phyloP scores from a whole-genome alignment of 2,329 filamentous ascomycete genomes.

The Monosporascus sp. region DNA sequence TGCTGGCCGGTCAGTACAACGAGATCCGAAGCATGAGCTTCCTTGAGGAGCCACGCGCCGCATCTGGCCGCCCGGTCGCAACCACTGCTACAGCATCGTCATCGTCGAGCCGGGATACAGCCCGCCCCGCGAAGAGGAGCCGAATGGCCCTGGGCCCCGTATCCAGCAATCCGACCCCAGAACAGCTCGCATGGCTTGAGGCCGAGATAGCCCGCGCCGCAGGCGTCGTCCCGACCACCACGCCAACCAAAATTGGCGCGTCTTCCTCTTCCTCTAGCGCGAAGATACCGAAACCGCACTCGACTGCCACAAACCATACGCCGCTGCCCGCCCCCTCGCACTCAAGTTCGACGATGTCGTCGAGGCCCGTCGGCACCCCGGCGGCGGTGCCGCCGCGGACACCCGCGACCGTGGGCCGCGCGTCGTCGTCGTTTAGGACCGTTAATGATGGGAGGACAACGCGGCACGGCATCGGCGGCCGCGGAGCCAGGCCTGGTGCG shows the following conservation, averaged over 20 bases:
- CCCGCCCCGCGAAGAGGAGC: background rate
- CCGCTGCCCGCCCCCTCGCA: background rate
- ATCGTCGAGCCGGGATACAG: background rate
- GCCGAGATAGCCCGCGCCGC: background rate
- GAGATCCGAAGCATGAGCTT: constrained; percentile 10
- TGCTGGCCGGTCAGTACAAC: constrained; percentile 9
- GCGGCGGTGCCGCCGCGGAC: background rate
- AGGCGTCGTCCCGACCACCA: background rate
- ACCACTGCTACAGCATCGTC: background rate
- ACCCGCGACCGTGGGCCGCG: background rate
- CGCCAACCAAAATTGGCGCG: background rate
- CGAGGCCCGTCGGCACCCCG: background rate
- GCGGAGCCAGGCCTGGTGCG: background rate
- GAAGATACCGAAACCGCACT: too few species aligned
- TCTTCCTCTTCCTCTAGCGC: too few species aligned
- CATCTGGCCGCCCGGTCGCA: background rate
- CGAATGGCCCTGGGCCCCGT: background rate
- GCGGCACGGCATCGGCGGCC: background rate
- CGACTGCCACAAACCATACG: too few species aligned
- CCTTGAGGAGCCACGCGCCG: background rate
- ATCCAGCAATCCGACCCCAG: background rate
- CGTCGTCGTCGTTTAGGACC: background rate
- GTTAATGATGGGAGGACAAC: background rate
- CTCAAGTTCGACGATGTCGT: background rate
- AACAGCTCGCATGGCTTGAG: background rate